Conservation (phyloP, 805 yeast species). For the Dipodascopsis uninucleata region DNA sequence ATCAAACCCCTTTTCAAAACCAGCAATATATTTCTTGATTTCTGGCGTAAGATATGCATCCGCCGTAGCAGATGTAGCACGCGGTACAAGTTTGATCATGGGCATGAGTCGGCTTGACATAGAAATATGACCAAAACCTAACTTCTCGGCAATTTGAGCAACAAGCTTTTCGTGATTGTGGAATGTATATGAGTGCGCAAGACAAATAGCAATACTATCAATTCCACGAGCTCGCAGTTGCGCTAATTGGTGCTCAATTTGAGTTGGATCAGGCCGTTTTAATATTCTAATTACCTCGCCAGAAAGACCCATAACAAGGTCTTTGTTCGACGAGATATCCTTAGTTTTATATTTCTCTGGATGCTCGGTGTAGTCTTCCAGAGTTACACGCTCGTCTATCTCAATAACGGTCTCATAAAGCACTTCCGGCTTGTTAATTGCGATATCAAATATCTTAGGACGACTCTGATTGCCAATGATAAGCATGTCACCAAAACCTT, state of each 20-base stretch:
- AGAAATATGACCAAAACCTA: slow-evolving; percentile 68
- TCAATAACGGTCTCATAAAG: slow-evolving; percentile 76
- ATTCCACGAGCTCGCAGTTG: slow-evolving; percentile 54
- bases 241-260: slow-evolving; percentile 43
- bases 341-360: slow-evolving; percentile 39
- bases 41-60: slow-evolving; percentile 84
- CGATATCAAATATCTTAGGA: slow-evolving; percentile 82
- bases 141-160: slow-evolving; percentile 54
- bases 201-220: slow-evolving; percentile 65
- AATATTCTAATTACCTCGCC: slow-evolving; percentile 65
- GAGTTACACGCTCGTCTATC: slow-evolving; percentile 84
- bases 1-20: slow-evolving; percentile 59
- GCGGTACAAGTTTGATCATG: slow-evolving; percentile 69
- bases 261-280: slow-evolving; percentile 47
- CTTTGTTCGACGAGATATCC: slow-evolving; percentile 31
- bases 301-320: slow-evolving; percentile 54
- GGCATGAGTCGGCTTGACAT: slow-evolving; percentile 68
- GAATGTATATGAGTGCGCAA: slow-evolving; percentile 69
- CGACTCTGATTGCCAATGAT: slow-evolving; percentile 87
- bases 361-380: slow-evolving; percentile 77
- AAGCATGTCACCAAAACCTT: slow-evolving; percentile 81
- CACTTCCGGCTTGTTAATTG: slow-evolving; percentile 66
- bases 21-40: slow-evolving; percentile 57
- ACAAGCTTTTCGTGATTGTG: slow-evolving; percentile 63
- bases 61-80: slow-evolving; percentile 75